Percentiles rank a stretch among this genome's conserved stretches.
These are phyloP conservation scores for Cyclocybe cylindracea DNA, from an alignment of 768 basidiomycete species.

Conservation along the genomic window DNA sequence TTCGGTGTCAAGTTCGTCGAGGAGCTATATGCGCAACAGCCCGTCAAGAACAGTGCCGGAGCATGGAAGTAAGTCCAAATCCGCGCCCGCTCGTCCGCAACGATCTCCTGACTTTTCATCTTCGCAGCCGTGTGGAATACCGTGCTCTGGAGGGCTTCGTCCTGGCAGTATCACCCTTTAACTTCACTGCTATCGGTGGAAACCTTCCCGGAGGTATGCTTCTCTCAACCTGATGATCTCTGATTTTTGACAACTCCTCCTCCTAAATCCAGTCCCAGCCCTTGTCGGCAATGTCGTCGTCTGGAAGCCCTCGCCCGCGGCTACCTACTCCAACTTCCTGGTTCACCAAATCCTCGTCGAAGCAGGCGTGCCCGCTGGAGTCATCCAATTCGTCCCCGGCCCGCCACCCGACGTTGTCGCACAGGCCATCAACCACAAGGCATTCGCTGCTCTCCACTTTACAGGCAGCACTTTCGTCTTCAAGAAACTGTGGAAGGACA, in stretches of 20 bases:
- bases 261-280: conserved; percentile 63
- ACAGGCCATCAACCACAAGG: conserved; percentile 75
- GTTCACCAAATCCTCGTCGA: conserved; percentile 89
- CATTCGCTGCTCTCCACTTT: conserved; percentile 92
- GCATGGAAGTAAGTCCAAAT: conserved; percentile 84
- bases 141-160: conserved; percentile 99
- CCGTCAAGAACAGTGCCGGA: conserved; percentile 80
- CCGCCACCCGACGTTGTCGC: conserved; percentile 83
- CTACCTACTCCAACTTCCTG: conserved; percentile 94
- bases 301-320: conserved; percentile 97
- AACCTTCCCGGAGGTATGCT: conserved; percentile 77
- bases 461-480: conserved; percentile 96
- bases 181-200: conserved; percentile 97
- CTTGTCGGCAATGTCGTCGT: conserved; percentile 93
- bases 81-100: background rate
- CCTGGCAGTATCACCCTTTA: conserved; percentile 96
- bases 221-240: background rate
- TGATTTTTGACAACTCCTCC: conserved; percentile 1
- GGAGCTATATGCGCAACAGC: conserved; percentile 91
- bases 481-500: conserved; percentile 96
- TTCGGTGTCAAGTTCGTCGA: conserved; percentile 98
- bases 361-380: conserved; percentile 91
- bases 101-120: background rate
- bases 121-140: conserved; percentile 85
- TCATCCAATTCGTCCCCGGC: conserved; percentile 96